Conservation (phyloP, 1,284 basidiomycete genomes). For the Pseudozyma hubeiensis region DNA sequence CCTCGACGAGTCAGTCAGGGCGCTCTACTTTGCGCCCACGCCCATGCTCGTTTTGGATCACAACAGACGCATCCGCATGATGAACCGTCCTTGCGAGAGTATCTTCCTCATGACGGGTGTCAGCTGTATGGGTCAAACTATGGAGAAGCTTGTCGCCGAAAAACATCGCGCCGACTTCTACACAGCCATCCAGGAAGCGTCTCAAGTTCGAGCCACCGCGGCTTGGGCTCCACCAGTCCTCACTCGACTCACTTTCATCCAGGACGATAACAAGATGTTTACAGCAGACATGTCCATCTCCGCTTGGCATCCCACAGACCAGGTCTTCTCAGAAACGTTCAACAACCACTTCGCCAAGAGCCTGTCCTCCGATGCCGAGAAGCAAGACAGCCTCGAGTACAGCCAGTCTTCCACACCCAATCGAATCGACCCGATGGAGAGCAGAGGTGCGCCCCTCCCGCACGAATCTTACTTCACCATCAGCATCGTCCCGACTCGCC, state of each 20-base stretch:
- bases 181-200: slow-evolving; percentile 55
- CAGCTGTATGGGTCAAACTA: slow-evolving; percentile 51
- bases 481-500: slow-evolving; percentile 48
- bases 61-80: slow-evolving; percentile 58
- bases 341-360: slow-evolving; percentile 32
- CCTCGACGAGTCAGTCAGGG: slow-evolving; percentile 63
- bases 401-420: background rate
- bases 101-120: slow-evolving; percentile 51
- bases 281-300: slow-evolving; percentile 55
- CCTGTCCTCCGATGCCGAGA: slow-evolving; percentile 21
- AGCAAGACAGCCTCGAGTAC: slow-evolving; percentile 6
- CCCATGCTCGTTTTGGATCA: slow-evolving; percentile 62
- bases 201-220: slow-evolving; percentile 32
- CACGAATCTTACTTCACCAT: slow-evolving; percentile 63
- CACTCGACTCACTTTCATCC: slow-evolving; percentile 55
- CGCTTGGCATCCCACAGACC: slow-evolving; percentile 63
- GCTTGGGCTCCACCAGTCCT: slow-evolving; percentile 48
- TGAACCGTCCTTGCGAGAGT: slow-evolving; percentile 61
- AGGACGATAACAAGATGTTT: slow-evolving; percentile 49
- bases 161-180: slow-evolving; percentile 24
- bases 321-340: slow-evolving; percentile 56
- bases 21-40: slow-evolving; percentile 63
- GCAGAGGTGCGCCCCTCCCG: slow-evolving; percentile 22
- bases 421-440: slow-evolving; percentile 24
- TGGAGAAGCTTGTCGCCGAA: slow-evolving; percentile 52